phyloP scores from a whole-genome alignment of 2,329 filamentous ascomycete genomes.

The Diaporthe sp. region DNA sequence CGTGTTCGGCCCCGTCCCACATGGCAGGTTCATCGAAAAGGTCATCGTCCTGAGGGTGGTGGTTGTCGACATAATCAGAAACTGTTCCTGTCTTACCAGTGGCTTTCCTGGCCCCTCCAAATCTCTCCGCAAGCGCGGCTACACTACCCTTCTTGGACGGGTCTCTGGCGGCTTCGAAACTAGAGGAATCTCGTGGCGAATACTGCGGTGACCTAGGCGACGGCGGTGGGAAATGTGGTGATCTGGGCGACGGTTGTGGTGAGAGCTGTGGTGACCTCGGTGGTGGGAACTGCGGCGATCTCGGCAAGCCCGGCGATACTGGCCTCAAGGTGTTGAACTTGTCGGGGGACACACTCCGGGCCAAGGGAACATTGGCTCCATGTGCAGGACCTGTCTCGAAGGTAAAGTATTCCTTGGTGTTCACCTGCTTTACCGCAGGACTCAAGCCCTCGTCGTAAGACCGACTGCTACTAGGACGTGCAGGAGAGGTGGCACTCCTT shows the following conservation, averaged over 20 bases:
- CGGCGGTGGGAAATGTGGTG: conserved; percentile 38
- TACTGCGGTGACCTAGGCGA: background rate
- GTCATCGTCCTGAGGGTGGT: conserved; percentile 54
- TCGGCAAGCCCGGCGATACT: conserved; percentile 3
- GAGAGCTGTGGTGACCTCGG: conserved; percentile 39
- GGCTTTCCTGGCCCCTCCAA: conserved; percentile 50
- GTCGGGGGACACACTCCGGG: background rate
- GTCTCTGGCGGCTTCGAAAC: conserved; percentile 27
- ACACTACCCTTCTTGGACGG: conserved; percentile 45
- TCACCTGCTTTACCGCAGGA: background rate
- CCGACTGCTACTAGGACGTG: background rate
- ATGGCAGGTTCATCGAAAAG: conserved; percentile 59
- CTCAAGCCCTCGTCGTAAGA: background rate
- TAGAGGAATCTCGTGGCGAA: conserved; percentile 17
- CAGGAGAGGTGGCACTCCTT: background rate
- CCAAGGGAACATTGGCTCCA: conserved; percentile 25
- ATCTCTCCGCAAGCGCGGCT: conserved; percentile 51
- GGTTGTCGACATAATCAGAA: conserved; percentile 55
- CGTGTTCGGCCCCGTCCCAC: conserved; percentile 59
- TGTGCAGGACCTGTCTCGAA: background rate
- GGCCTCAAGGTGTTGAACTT: conserved; percentile 8
- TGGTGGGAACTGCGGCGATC: conserved; percentile 18
- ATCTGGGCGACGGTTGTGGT: conserved; percentile 7
- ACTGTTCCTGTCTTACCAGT: conserved; percentile 53
- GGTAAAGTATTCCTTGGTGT: conserved; percentile 7